A percentile compares a stretch with the other conserved stretches of the same genome.
These are phyloP conservation scores for Albugo laibachii DNA, from an alignment of 352 stramenopile species.

Conservation along the genomic window DNA sequence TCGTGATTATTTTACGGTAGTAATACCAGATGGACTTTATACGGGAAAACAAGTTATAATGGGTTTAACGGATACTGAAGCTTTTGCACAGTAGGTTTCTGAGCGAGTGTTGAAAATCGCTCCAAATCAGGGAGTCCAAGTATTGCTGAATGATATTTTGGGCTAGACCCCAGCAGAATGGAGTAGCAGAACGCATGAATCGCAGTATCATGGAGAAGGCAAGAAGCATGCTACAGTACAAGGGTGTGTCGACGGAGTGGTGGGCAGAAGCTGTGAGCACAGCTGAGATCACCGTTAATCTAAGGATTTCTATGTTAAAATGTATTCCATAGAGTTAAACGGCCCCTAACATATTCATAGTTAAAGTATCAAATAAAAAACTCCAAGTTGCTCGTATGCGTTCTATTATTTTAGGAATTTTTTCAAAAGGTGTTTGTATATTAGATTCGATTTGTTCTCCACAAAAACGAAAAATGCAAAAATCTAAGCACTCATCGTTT, in stretches of 20 bases:
- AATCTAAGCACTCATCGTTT: no score
- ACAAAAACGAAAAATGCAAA: no score
- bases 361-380: no score
- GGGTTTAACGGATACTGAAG: conserved; percentile 5
- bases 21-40: conserved; percentile 9
- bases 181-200: conserved; percentile 14
- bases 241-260: conserved; percentile 7
- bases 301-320: no score
- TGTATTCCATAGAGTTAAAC: no score
- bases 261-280: conserved; percentile 14
- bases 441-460: no score
- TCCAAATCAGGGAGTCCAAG: conserved; percentile 7
- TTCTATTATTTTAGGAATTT: no score
- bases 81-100: conserved; percentile 7
- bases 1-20: background rate
- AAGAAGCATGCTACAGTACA: conserved; percentile 12
- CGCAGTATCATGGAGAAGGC: conserved; percentile 11
- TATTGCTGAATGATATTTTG: conserved; percentile 14
- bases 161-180: conserved; percentile 14
- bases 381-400: no score
- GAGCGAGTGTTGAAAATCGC: background rate
- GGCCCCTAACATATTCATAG: no score
- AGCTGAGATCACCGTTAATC: no score
- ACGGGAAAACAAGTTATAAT: conserved; percentile 7
- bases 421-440: no score